Evolutionary conservation across 73 alveolate genomes (phyloP).

Genomic region (Paramecium bursaria): DNA sequence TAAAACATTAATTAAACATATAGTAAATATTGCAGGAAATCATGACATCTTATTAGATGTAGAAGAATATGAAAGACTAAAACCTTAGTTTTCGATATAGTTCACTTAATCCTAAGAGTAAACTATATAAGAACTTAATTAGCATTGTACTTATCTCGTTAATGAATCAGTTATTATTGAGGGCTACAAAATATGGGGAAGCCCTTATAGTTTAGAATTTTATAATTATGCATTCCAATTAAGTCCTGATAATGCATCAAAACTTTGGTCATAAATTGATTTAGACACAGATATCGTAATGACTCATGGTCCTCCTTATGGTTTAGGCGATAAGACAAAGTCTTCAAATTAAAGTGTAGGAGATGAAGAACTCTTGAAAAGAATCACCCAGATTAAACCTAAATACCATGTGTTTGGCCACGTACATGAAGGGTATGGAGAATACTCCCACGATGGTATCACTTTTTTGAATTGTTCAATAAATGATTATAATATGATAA

Average conservation of each 20-base stretch:
- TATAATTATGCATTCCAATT: conserved; percentile 67
- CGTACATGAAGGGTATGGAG: conserved; percentile 72
- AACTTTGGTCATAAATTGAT: conserved; percentile 69
- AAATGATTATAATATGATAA: too few relatives aligned
- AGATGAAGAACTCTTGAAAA: conserved; percentile 48
- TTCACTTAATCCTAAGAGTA: conserved; percentile 38
- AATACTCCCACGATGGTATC: conserved; percentile 23
- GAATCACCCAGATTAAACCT: conserved; percentile 53
- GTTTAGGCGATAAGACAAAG: conserved; percentile 19
- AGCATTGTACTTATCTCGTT: conserved; percentile 68
- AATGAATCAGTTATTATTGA: conserved; percentile 40
- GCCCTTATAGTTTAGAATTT: conserved; percentile 68
- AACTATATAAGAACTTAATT: conserved; percentile 21
- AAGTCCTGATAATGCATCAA: neutral
- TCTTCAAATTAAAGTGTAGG: neutral
- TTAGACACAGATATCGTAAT: conserved; percentile 64
- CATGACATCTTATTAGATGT: conserved; percentile 72
- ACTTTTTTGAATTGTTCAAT: conserved; percentile 67
- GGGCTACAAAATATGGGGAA: conserved; percentile 74
- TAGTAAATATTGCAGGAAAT: conserved; percentile 73
- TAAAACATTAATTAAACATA: conserved; percentile 56
- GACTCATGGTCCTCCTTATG: conserved; percentile 75
- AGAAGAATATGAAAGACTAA: neutral
- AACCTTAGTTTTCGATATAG: neutral
- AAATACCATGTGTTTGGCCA: conserved; percentile 71